Evolutionary conservation across 2,329 filamentous ascomycete genomes (phyloP).

Genomic region (Cladosporium halotolerans): DNA sequence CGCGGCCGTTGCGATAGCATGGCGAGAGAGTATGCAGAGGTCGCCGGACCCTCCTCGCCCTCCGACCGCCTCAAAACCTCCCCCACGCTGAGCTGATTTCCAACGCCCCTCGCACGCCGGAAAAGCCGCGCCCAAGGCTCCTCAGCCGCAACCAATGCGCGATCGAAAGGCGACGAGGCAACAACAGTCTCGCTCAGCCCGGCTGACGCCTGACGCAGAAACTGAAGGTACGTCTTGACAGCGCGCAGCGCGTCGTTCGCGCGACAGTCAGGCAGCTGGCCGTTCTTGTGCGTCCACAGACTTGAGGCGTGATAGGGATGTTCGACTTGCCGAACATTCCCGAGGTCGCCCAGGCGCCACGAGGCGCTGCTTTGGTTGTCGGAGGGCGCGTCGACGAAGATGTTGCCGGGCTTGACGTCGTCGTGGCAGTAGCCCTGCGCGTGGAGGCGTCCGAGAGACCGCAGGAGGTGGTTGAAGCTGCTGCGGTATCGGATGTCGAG

Average conservation of each 20-base stretch:
- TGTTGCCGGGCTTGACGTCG: conserved; percentile 33
- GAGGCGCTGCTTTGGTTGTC: conserved; percentile 4
- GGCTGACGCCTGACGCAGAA: not conserved
- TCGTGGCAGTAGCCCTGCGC: conserved; percentile 31
- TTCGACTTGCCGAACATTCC: conserved; percentile 27
- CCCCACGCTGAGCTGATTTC: not conserved
- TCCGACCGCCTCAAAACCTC: not conserved
- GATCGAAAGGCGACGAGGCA: not conserved
- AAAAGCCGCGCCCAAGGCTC: not conserved
- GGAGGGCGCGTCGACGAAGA: conserved; percentile 23
- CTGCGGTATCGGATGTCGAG: conserved; percentile 28
- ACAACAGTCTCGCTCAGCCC: too few species aligned
- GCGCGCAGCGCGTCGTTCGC: conserved; percentile 3
- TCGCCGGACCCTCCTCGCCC: not conserved
- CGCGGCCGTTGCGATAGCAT: not conserved
- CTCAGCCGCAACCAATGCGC: not conserved
- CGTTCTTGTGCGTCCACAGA: not conserved
- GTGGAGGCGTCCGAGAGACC: conserved; percentile 24
- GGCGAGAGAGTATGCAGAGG: not conserved
- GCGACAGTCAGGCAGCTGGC: not conserved
- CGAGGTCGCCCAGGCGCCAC: conserved; percentile 33
- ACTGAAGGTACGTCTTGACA: conserved; percentile 2
- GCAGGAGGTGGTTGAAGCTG: conserved; percentile 25
- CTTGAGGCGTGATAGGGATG: conserved; percentile 21
- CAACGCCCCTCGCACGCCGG: not conserved